Evolutionary conservation across 495 filamentous ascomycete genomes (phyloP).

Genomic region (Amniculicola lignicola): DNA sequence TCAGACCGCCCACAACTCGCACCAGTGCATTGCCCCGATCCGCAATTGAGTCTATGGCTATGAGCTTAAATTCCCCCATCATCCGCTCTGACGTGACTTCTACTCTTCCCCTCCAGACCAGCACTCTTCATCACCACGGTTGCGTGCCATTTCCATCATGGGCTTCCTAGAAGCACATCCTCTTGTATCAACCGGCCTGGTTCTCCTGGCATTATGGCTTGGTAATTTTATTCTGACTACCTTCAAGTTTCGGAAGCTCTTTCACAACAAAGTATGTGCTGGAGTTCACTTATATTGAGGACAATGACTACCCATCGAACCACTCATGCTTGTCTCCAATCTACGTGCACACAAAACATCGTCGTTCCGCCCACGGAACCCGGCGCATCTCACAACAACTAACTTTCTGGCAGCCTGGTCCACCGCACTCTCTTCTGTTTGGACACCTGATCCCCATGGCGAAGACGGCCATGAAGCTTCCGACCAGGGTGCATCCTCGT

Average conservation of each 20-base stretch:
- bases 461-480: conserved; percentile 18
- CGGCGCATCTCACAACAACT: neutral
- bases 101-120: too few species aligned
- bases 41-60: too few species aligned
- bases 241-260: conserved; percentile 1
- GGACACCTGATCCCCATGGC: conserved; percentile 33
- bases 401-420: conserved; percentile 22
- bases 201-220: conserved; percentile 9
- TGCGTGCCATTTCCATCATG: conserved; percentile 13
- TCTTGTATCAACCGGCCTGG: neutral
- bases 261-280: conserved; percentile 1
- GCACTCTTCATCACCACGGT: too few species aligned
- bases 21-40: too few species aligned
- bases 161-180: conserved; percentile 18
- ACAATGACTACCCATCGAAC: too few species aligned
- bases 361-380: too few species aligned
- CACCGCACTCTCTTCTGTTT: conserved; percentile 31
- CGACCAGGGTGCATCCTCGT: conserved; percentile 34
- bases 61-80: too few species aligned
- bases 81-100: too few species aligned
- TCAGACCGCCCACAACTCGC: too few species aligned
- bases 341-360: too few species aligned
- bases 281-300: neutral
- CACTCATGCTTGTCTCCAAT: too few species aligned
- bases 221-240: neutral